Conservation (phyloP, 1,284 basidiomycete species). For the Cryptococcus amylolentus region DNA sequence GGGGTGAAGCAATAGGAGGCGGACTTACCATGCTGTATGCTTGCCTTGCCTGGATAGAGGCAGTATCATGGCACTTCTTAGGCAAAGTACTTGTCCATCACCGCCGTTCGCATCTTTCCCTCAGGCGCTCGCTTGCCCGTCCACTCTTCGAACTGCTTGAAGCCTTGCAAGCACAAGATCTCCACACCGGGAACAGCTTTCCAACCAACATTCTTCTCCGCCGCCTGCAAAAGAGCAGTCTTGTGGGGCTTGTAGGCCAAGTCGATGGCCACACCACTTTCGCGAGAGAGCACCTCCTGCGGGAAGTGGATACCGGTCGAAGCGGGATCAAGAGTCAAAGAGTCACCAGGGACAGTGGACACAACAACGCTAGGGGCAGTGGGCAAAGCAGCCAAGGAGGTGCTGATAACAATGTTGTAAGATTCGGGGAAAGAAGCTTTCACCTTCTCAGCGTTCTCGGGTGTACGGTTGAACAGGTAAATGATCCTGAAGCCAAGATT, state of each 20-base stretch:
- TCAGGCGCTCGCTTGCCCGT: slow-evolving; percentile 57
- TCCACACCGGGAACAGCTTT: slow-evolving; percentile 70
- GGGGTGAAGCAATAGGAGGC: no score
- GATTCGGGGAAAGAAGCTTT: slow-evolving; percentile 62
- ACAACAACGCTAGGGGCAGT: slow-evolving; percentile 67
- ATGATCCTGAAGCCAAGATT: slow-evolving; percentile 65
- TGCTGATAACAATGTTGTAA: slow-evolving; percentile 58
- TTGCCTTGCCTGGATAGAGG: no score
- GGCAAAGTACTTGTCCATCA: slow-evolving; percentile 45
- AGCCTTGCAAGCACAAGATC: slow-evolving; percentile 81
- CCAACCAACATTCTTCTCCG: slow-evolving; percentile 58
- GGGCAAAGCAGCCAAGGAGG: slow-evolving; percentile 59
- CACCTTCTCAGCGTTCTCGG: slow-evolving; percentile 65
- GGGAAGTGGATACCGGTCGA: slow-evolving; percentile 59
- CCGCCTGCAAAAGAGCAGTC: slow-evolving; percentile 49
- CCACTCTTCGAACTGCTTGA: slow-evolving; percentile 78
- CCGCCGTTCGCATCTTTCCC: slow-evolving; percentile 48
- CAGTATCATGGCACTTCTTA: not conserved
- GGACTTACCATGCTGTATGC: no score
- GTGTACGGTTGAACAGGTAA: slow-evolving; percentile 82
- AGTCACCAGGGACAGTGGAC: slow-evolving; percentile 77
- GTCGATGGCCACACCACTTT: slow-evolving; percentile 70
- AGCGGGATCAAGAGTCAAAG: slow-evolving; percentile 53
- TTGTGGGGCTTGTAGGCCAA: slow-evolving; percentile 83
- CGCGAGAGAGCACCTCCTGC: slow-evolving; percentile 46